Evolutionary conservation across 352 stramenopile species (phyloP), one percentile per base, ranked within the genome.

Genomic region (Phytopythium kandeliae): DNA sequence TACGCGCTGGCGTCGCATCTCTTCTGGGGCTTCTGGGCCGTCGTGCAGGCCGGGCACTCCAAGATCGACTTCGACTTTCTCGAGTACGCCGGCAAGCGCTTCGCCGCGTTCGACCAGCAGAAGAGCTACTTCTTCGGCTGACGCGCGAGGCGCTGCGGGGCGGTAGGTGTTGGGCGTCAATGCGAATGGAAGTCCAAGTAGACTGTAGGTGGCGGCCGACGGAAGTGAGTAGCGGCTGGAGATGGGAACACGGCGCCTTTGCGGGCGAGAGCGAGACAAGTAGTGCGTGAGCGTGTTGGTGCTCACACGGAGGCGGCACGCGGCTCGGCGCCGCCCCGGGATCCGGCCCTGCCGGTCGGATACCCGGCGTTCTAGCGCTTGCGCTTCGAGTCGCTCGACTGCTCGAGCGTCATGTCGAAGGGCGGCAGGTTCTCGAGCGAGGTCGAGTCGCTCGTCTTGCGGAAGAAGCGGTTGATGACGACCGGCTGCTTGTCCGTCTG

Each of bases 11-110:
- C 87, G 13, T 92, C 86, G 54, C 89, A 98, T 62, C 50, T 97
- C 15, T 97, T 97, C 56, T 98, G 92, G 92, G 90, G 87, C 51
- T 86, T 95, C 41, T 98, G 92, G 92, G 83, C 91, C n/a, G 55
- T 98, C 36, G 86, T 98, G 24, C 92, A 98, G 73, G 78, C 85
- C 4, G 77, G 69, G 10, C 79, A 94, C 63, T 95, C 85, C 45
- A 90, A 85, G 69, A 95, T 95, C 57, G 85, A 95, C 66, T 95
- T 95, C 62, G 79, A 95, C 67, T 95, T 95, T 57, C 48, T 93
- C 47, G 75, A 87, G 56, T 95, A 95, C 58, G 85, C 83, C 26
- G 62, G 63, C 15, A 89, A 91, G 60, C 83, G 85, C 40, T 91
- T 95, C 51, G 71, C 57, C 7, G 82, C 78, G n/a, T 94, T 92